Conservation (phyloP, 2,329 filamentous ascomycete genomes). For the Cryphonectria carpinicola region DNA sequence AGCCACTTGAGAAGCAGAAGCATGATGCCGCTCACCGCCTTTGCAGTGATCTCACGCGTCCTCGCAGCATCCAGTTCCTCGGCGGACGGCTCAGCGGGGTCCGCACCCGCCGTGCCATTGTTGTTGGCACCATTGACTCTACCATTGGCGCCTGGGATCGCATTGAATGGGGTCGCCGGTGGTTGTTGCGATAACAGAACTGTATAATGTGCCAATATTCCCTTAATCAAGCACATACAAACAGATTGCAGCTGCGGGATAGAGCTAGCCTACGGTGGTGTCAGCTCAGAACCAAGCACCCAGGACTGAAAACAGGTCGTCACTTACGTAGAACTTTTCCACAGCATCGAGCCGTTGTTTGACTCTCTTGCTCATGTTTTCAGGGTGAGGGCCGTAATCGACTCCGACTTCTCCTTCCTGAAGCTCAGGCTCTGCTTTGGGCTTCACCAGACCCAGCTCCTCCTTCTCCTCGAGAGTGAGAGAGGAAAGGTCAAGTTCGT, state of each 20-base stretch:
- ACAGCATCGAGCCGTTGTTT: slow-evolving; percentile 72
- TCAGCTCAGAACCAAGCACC: slow-evolving; percentile 35
- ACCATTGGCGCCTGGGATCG: slow-evolving; percentile 22
- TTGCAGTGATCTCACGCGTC: slow-evolving; percentile 83
- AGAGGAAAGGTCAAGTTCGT: slow-evolving; percentile 44
- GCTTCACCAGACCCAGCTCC: slow-evolving; percentile 51
- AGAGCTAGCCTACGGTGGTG: slow-evolving; percentile 62
- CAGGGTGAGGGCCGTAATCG: slow-evolving; percentile 56
- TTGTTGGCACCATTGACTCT: slow-evolving; percentile 35
- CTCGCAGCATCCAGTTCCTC: slow-evolving; percentile 84
- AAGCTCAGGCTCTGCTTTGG: slow-evolving; percentile 41
- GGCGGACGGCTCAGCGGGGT: slow-evolving; percentile 54
- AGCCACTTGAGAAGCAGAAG: slow-evolving; percentile 95
- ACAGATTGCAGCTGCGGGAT: slow-evolving; percentile 89
- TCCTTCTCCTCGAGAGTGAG: slow-evolving; percentile 48
- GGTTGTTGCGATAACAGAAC: slow-evolving; percentile 71
- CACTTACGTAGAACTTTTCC: slow-evolving; percentile 82
- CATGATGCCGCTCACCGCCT: slow-evolving; percentile 88
- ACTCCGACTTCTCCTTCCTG: slow-evolving; percentile 45
- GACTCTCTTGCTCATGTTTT: slow-evolving; percentile 55
- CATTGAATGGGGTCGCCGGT: slow-evolving; percentile 33
- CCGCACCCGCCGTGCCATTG: slow-evolving; percentile 47
- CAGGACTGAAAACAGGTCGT: not conserved
- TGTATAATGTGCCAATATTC: slow-evolving; percentile 84
- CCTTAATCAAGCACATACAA: slow-evolving; percentile 89